Evolutionary conservation across 108 stramenopile genomes (phyloP).

Genomic region (Mediolabrus comicus): DNA sequence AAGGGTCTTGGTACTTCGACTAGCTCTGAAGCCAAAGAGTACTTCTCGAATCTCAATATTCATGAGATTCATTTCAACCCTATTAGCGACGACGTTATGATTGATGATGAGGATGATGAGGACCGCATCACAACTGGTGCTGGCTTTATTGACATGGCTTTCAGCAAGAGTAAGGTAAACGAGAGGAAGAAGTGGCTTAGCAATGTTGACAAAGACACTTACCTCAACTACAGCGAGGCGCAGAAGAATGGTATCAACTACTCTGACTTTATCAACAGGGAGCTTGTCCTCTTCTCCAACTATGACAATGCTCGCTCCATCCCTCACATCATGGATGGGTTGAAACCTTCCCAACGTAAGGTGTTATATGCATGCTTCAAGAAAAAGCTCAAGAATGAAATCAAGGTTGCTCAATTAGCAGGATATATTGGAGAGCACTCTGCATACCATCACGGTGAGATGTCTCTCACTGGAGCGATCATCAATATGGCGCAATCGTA

Average conservation of each 20-base stretch:
- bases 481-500: slow-evolving; percentile 92
- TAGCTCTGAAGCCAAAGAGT: slow-evolving; percentile 85
- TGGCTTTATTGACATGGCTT: slow-evolving; percentile 95
- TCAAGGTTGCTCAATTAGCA: slow-evolving; percentile 92
- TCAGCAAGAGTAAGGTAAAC: slow-evolving; percentile 87
- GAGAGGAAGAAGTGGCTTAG: slow-evolving; percentile 93
- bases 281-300: slow-evolving; percentile 91
- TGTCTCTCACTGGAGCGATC: slow-evolving; percentile 87
- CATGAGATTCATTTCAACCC: slow-evolving; percentile 57
- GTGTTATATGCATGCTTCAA: slow-evolving; percentile 96
- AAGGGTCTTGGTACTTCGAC: slow-evolving; percentile 97
- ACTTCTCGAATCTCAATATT: slow-evolving; percentile 55
- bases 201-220: slow-evolving; percentile 67
- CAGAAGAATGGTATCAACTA: slow-evolving; percentile 60
- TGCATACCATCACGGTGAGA: slow-evolving; percentile 98
- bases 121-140: slow-evolving; percentile 32
- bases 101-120: slow-evolving; percentile 15
- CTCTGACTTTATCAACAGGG: slow-evolving; percentile 90
- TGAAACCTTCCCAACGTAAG: slow-evolving; percentile 97
- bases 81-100: slow-evolving; percentile 44
- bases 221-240: slow-evolving; percentile 75
- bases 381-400: slow-evolving; percentile 90
- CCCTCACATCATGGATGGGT: slow-evolving; percentile 89
- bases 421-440: slow-evolving; percentile 89
- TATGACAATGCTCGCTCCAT: slow-evolving; percentile 94